phyloP scores from a whole-genome alignment of 352 stramenopile species.

The Globisporangium carolinianum region DNA sequence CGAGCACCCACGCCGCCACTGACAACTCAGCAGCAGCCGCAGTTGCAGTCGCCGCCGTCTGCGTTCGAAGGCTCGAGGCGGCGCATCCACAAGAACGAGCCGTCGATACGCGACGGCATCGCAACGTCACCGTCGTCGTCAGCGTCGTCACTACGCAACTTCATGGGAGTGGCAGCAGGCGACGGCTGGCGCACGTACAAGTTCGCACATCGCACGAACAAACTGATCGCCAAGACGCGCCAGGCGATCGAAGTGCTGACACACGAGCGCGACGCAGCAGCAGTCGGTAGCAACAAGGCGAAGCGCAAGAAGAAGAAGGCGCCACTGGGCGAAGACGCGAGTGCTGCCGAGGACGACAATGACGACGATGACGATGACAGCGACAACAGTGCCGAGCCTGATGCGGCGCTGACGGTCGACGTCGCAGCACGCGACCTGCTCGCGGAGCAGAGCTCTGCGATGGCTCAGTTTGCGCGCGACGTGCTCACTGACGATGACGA shows the following conservation, averaged over 20 bases:
- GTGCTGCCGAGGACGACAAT: not conserved
- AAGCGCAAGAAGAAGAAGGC: slow-evolving; percentile 3
- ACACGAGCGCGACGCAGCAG: slow-evolving; percentile 13
- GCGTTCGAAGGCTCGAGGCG: slow-evolving; percentile 7
- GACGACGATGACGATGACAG: slow-evolving; percentile 8
- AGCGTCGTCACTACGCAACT: not conserved
- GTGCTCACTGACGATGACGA: slow-evolving; percentile 28
- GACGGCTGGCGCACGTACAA: slow-evolving; percentile 61
- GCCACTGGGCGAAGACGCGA: not conserved
- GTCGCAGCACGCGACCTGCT: not conserved
- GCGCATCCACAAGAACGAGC: slow-evolving; percentile 12
- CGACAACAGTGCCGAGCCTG: not conserved
- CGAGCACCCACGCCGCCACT: not conserved
- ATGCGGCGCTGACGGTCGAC: not conserved
- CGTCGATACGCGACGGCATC: not conserved
- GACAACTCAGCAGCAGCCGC: slow-evolving; percentile 1
- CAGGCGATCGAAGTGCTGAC: slow-evolving; percentile 30
- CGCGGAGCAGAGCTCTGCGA: not conserved
- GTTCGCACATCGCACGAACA: slow-evolving; percentile 50
- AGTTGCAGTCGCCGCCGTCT: not conserved
- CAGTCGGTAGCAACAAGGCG: not conserved
- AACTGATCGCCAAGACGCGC: slow-evolving; percentile 51
- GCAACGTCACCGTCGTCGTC: slow-evolving; percentile 1
- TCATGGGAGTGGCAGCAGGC: not conserved
- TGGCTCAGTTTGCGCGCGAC: slow-evolving; percentile 38